Evolutionary conservation across 805 yeast species (phyloP), one percentile per base, ranked within the genome.

Genomic region (Wickerhamiella cacticola): DNA sequence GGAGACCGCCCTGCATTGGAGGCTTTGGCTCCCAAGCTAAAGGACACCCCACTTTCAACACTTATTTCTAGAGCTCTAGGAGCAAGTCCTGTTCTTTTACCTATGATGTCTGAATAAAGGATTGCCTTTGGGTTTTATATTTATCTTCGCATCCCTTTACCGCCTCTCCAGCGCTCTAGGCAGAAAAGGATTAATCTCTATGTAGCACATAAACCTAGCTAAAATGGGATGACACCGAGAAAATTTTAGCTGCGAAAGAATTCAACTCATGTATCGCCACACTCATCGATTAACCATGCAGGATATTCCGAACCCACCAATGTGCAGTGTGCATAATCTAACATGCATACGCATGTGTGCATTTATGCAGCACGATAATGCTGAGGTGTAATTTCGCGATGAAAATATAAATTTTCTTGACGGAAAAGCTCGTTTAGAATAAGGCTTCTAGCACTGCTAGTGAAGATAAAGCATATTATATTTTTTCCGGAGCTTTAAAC

Each of bases 41-140:
- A 43, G 12, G 46, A 43, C 28, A 33, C 46, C n/a, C 46, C 46
- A 12, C 33, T 43, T 8, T 21, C 39, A 10, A 24, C 40, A 8
- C 38, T 43, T 13, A 43, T 43, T 23, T n/a, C 13, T 7, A 13
- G 46, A 24, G 39, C 39, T 4, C 31, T 43, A 6, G 36, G 46
- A 3, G n/a, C 8, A 13, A 39, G 42, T 13, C 42, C 42, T 3
- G 8, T 29, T 7, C 29, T 23, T 12, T 7, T 22, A 15, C 42
- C 42, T 3, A 5, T 12, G 5, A 6, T 15, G 6, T 5, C n/a
- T 31, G 36, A 19, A 6, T 31, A 15, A 15, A 31, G 16, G 9
- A 10, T 31, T 31, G 36, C n/a, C n/a, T 9, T 15, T 7, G 21
- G 16, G n/a, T 15, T 31, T 31, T 31, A n/a, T 31, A 31, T 31